phyloP scores from a whole-genome alignment of 2,329 filamentous ascomycete species.

The Cordyceps cateniannulata region DNA sequence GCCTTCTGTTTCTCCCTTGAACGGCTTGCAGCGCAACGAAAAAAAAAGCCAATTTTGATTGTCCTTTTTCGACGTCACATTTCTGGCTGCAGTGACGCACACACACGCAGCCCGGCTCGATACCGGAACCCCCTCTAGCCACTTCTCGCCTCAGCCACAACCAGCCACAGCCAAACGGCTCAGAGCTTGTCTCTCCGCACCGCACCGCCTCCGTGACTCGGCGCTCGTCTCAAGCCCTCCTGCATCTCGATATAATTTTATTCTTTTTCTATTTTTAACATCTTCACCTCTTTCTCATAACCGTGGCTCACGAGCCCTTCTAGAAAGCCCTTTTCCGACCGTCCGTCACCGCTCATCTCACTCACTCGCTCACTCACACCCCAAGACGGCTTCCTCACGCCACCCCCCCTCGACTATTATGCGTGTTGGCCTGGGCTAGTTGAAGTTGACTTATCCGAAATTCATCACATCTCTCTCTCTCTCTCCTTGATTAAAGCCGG shows the following conservation, averaged over 20 bases:
- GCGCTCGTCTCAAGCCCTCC: not conserved
- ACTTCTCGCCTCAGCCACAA: not conserved
- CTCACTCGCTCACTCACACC: not conserved
- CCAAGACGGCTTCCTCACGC: not conserved
- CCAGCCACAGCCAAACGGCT: not conserved
- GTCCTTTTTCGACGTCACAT: not conserved
- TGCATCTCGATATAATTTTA: not conserved
- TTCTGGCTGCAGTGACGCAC: not conserved
- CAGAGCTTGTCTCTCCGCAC: not conserved
- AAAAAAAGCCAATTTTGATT: not conserved
- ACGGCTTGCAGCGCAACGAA: not conserved
- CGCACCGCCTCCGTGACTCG: not conserved
- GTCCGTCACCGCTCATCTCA: not conserved
- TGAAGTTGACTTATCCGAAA: not conserved
- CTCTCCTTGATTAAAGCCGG: not conserved
- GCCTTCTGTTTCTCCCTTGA: not conserved
- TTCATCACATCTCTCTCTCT: not conserved
- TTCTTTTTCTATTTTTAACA: not conserved
- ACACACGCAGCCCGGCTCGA: too few species aligned
- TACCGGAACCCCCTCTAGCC: not conserved
- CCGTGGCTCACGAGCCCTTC: not conserved
- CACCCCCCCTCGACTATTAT: not conserved
- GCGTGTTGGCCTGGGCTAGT: slow-evolving; percentile 10
- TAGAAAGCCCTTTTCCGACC: not conserved
- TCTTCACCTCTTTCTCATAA: not conserved